Conservation (phyloP, 352 stramenopile genomes). For the Sclerospora graminicola region DNA sequence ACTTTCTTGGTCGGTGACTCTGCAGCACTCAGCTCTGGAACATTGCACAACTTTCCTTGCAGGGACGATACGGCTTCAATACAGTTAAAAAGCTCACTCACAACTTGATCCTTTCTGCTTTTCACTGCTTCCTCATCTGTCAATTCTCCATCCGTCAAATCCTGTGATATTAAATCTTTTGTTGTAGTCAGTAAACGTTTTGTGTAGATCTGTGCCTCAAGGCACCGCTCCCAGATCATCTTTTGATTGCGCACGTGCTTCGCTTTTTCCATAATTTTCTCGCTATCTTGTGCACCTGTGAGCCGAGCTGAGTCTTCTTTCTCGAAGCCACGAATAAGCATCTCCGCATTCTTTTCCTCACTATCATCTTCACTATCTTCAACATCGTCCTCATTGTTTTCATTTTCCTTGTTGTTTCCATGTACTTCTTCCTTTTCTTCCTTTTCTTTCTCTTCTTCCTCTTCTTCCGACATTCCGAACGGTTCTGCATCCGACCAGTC, state of each 20-base stretch:
- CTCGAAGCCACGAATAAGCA: slow-evolving; percentile 66
- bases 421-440: too few species aligned
- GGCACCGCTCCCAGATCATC: slow-evolving; percentile 71
- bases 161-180: slow-evolving; percentile 19
- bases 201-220: slow-evolving; percentile 81
- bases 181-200: slow-evolving; percentile 54
- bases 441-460: slow-evolving; percentile 27
- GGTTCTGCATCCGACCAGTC: slow-evolving; percentile 78
- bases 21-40: slow-evolving; percentile 29
- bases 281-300: slow-evolving; percentile 67
- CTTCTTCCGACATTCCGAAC: slow-evolving; percentile 59
- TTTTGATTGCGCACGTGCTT: slow-evolving; percentile 78
- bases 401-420: too few species aligned
- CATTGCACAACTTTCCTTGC: slow-evolving; percentile 62
- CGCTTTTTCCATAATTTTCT: slow-evolving; percentile 67
- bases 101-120: slow-evolving; percentile 26
- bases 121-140: slow-evolving; percentile 12
- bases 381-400: slow-evolving; percentile 22
- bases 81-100: slow-evolving; percentile 43
- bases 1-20: slow-evolving; percentile 40
- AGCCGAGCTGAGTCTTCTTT: slow-evolving; percentile 69
- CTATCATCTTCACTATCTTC: slow-evolving; percentile 21
- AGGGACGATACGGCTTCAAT: slow-evolving; percentile 53
- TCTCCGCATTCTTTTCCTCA: slow-evolving; percentile 51
- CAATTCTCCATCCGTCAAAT: slow-evolving; percentile 14